These are phyloP conservation scores for Conringia planisiliqua DNA, from an alignment of 345 rosid species.

Conservation along the genomic window DNA sequence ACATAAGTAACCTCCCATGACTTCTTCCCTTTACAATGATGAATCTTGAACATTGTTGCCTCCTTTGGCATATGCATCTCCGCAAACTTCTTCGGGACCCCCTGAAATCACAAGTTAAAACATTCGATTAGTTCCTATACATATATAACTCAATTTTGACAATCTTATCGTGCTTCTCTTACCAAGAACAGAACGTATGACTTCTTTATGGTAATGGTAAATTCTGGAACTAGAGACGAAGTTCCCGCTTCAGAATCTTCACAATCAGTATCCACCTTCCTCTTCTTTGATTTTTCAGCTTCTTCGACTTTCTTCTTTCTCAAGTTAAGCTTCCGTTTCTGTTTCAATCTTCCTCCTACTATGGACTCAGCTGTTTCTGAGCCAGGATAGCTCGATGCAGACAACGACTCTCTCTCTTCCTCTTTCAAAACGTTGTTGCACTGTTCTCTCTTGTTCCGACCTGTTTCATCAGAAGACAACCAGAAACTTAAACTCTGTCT, in stretches of 20 bases:
- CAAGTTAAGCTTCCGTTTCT: conserved; percentile 8
- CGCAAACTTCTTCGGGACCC: background rate
- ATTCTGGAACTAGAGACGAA: conserved; percentile 17
- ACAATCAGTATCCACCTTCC: background rate
- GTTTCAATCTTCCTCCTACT: background rate
- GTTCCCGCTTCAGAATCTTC: background rate
- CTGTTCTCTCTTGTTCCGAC: background rate
- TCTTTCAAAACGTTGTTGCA: background rate
- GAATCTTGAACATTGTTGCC: background rate
- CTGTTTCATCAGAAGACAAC: conserved; percentile 4
- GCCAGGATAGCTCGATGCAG: background rate
- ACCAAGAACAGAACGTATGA: conserved; percentile 24
- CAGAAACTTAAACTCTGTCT: background rate
- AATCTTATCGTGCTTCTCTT: conserved; percentile 6
- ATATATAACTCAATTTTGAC: background rate
- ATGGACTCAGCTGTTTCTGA: background rate
- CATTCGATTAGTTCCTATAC: background rate
- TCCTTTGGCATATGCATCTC: background rate
- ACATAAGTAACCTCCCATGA: conserved; percentile 18
- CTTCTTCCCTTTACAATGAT: background rate
- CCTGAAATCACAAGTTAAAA: background rate
- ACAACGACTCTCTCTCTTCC: conserved; percentile 4
- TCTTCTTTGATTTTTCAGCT: background rate
- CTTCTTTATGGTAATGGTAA: conserved; percentile 5
- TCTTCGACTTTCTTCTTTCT: conserved; percentile 1